Conservation (phyloP, 2,329 filamentous ascomycete genomes). For the Ascochyta pisi region DNA sequence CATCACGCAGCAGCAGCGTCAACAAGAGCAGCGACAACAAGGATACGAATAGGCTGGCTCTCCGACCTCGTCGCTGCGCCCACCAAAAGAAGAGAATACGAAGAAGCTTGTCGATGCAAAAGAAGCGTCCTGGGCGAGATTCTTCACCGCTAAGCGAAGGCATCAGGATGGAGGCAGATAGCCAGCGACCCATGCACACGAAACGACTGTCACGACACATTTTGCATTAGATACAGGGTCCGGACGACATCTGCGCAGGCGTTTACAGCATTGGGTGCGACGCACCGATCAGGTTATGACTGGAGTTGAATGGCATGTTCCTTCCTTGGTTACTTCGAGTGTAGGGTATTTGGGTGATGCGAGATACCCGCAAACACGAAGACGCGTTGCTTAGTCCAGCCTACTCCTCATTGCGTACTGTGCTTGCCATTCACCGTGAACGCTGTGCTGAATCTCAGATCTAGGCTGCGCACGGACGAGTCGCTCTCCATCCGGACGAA, state of each 20-base stretch:
- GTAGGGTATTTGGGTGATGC: not conserved
- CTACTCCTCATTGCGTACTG: not conserved
- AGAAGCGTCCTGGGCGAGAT: not conserved
- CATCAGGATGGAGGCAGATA: slow-evolving; percentile 1
- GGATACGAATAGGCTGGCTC: slow-evolving; percentile 12
- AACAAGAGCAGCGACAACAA: slow-evolving; percentile 33
- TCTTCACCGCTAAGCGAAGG: not conserved
- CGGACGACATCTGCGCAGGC: slow-evolving; percentile 5
- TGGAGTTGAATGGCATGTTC: slow-evolving; percentile 3
- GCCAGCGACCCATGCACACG: not conserved
- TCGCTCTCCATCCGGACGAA: no score
- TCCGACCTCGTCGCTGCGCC: slow-evolving; percentile 1
- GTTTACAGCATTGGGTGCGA: slow-evolving; percentile 13
- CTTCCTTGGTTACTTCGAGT: slow-evolving; percentile 1
- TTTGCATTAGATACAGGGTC: slow-evolving; percentile 16
- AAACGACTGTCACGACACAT: slow-evolving; percentile 16
- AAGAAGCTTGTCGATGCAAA: not conserved
- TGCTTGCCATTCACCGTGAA: not conserved
- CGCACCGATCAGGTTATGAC: slow-evolving; percentile 3
- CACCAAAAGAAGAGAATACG: not conserved
- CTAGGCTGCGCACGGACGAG: not conserved
- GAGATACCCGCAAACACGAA: not conserved
- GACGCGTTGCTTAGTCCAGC: not conserved
- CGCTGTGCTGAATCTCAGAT: not conserved
- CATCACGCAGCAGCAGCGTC: slow-evolving; percentile 52